phyloP scores from a whole-genome alignment of 1,284 basidiomycete species.

The Fomes fomentarius region DNA sequence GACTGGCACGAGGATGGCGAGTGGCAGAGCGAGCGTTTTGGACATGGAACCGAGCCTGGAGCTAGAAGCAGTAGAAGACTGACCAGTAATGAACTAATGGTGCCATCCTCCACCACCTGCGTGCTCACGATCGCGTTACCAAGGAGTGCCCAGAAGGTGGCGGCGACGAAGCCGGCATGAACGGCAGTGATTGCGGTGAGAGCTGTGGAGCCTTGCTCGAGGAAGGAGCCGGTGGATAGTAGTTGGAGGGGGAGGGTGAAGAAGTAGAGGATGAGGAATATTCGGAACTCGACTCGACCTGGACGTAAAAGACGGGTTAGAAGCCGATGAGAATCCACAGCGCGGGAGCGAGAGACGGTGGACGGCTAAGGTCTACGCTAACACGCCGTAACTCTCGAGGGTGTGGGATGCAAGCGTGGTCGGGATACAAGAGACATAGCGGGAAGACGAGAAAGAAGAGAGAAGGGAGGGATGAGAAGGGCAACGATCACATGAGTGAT shows the following conservation, averaged over 20 bases:
- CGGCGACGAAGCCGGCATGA: conserved; percentile 70
- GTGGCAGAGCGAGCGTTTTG: too few relatives aligned
- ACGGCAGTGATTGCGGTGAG: conserved; percentile 76
- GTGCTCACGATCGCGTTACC: conserved; percentile 81
- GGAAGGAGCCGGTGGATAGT: conserved; percentile 74
- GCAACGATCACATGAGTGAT: too few relatives aligned
- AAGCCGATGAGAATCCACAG: neutral
- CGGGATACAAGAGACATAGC: too few relatives aligned
- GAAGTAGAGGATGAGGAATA: conserved; percentile 69
- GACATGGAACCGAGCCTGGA: too few relatives aligned
- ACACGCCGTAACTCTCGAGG: too few relatives aligned
- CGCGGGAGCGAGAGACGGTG: too few relatives aligned
- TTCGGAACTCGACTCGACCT: conserved; percentile 73
- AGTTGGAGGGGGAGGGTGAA: conserved; percentile 78
- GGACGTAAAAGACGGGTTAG: conserved; percentile 22
- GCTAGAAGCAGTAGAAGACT: conserved; percentile 31
- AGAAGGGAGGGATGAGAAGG: too few relatives aligned
- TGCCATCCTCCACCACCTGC: conserved; percentile 85
- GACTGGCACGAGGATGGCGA: too few relatives aligned
- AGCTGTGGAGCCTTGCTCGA: conserved; percentile 72
- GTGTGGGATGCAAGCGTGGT: too few relatives aligned
- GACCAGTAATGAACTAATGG: conserved; percentile 69
- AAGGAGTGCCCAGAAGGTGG: conserved; percentile 78
- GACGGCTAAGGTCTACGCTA: too few relatives aligned
- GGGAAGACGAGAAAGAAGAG: too few relatives aligned